Evolutionary conservation across 2,329 filamentous ascomycete species (phyloP).

Genomic region (Talaromyces sp.): DNA sequence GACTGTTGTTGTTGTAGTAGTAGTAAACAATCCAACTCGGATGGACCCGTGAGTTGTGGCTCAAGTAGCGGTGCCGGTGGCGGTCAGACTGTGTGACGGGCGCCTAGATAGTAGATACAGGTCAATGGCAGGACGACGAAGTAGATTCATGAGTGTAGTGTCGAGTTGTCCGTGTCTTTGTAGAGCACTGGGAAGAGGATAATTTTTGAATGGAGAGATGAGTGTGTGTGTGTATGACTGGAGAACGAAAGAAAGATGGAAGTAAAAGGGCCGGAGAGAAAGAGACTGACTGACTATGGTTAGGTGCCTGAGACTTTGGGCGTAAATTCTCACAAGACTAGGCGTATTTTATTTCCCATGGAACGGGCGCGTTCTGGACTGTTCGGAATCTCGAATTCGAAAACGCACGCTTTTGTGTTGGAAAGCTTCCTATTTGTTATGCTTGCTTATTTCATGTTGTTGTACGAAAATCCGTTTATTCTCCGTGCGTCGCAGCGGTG

Average conservation of each 20-base stretch:
- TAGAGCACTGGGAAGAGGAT: background rate
- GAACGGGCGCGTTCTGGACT: constrained; percentile 5
- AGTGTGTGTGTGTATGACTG: constrained; percentile 3
- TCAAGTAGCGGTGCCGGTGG: background rate
- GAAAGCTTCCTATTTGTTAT: too few species aligned
- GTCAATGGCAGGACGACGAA: constrained; percentile 9
- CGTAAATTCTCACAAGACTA: background rate
- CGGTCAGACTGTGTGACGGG: constrained; percentile 11
- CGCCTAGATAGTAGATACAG: constrained; percentile 2
- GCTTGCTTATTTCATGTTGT: background rate
- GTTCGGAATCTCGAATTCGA: background rate
- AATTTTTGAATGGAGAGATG: constrained; percentile 2
- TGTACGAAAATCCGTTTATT: background rate
- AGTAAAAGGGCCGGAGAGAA: constrained; percentile 11
- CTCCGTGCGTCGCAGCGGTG: background rate
- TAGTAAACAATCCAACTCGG: background rate
- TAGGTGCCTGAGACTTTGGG: constrained; percentile 8
- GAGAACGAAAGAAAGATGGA: background rate
- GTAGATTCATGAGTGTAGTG: constrained; percentile 14
- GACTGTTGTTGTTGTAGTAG: background rate
- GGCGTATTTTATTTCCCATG: constrained; percentile 4
- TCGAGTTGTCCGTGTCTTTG: background rate
- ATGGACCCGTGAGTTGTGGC: background rate
- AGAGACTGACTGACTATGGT: constrained; percentile 18
- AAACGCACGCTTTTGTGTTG: background rate